Base-by-base conservation (phyloP, 768 basidiomycete genomes). In the Pisolithus marmoratus region DNA sequence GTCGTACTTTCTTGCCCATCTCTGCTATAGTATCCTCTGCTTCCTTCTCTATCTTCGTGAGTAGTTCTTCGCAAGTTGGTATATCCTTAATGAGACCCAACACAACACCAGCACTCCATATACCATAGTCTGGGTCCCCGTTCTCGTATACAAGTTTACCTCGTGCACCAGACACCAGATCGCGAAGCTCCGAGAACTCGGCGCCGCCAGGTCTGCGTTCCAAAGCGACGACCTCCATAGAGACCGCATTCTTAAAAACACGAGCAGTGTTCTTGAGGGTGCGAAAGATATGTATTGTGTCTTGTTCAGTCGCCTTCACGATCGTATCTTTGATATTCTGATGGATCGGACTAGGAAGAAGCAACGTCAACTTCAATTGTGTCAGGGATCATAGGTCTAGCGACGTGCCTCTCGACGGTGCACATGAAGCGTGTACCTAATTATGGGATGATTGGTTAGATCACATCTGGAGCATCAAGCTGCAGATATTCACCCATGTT, bases 241-340 rank as follows among this genome's bases (percentile, higher is more conserved):
- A 75, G 22, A 95, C 82, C 50, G 80, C 80, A 72, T 94, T 94
- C 75, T 86, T 92, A 75, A 77, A 90, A 11, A 91, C 88, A n/a
- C 90, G 80, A 12, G 88, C 81, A 3, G 90, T 90, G 63, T 93
- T 91, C 62, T 78, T 76, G 43, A 95, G 69, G 1, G 89, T 92
- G 47, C 94, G 81, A 76, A 96, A 93, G 59, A 96, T 94, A 67
- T 94, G 93, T 2, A 87, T 65, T 0, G 92, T 92, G 65, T 93
- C 90, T 50, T 78, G 77, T 66, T 96, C 94, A 1, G 78, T 83
- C 12, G 91, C 85, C 14, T 80, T 74, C 34, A 96, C 85, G 44
- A 96, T 95, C 67, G 81, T 87, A 49, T 93, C 77, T 66, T 97
- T 96, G 77, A 97, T 90, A 55, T 83, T 87, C 54, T 87, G 78